These are phyloP conservation scores for Calendula officinalis DNA, from an alignment of 129 eudicot species.

Conservation along the genomic window DNA sequence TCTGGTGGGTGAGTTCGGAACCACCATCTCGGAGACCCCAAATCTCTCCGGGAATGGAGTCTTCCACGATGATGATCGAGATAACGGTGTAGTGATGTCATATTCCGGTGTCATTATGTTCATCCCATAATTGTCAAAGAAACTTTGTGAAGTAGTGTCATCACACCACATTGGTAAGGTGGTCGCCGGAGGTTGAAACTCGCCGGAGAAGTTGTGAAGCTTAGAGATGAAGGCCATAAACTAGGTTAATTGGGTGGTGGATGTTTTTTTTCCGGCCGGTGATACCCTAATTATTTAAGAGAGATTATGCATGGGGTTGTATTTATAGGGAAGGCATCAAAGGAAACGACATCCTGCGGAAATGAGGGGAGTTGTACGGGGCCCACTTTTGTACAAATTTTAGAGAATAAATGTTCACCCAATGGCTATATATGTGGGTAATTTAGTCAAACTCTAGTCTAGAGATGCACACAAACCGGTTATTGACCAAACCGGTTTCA, in stretches of 20 bases:
- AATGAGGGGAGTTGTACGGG: slow-evolving; percentile 25
- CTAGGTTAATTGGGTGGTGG: neutral
- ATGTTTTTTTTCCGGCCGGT: slow-evolving; percentile 2
- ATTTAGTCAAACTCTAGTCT: slow-evolving; percentile 28
- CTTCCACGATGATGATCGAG: slow-evolving; percentile 32
- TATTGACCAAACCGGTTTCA: no score
- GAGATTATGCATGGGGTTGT: slow-evolving; percentile 26
- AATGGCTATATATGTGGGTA: slow-evolving; percentile 6
- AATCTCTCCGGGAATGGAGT: slow-evolving; percentile 37
- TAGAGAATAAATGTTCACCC: neutral
- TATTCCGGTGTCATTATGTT: slow-evolving; percentile 30
- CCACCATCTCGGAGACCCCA: slow-evolving; percentile 41
- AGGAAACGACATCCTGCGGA: slow-evolving; percentile 28
- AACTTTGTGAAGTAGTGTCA: slow-evolving; percentile 23
- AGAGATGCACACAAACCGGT: no score
- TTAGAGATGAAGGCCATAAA: slow-evolving; percentile 41
- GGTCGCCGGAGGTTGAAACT: slow-evolving; percentile 29
- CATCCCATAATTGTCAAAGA: slow-evolving; percentile 33
- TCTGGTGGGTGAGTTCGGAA: slow-evolving; percentile 28
- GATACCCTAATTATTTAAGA: neutral
- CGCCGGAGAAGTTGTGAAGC: slow-evolving; percentile 37
- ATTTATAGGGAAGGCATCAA: slow-evolving; percentile 25
- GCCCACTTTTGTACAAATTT: slow-evolving; percentile 20
- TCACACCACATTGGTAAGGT: slow-evolving; percentile 42
- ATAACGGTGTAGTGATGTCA: slow-evolving; percentile 22